These are phyloP conservation scores for Corymbia calophylla DNA, from an alignment of 441 rosid genomes.

Conservation along the genomic window DNA sequence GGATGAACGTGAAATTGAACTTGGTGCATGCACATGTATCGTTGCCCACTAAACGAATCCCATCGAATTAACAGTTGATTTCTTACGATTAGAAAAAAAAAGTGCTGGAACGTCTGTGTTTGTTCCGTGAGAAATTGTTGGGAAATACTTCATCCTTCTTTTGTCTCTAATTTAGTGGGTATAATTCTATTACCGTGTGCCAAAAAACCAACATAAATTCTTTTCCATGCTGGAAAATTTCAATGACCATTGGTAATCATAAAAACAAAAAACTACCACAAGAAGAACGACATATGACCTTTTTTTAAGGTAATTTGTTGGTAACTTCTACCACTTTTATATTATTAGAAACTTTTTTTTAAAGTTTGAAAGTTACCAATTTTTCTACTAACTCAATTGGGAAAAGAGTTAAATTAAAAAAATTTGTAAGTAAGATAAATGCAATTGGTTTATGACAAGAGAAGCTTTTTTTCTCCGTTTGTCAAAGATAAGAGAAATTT, in stretches of 20 bases:
- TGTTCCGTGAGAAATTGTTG: neutral
- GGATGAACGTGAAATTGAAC: neutral
- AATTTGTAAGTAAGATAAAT: fast-evolving
- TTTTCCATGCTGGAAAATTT: neutral
- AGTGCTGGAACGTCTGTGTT: neutral
- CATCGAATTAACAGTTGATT: neutral
- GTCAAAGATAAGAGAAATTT: neutral
- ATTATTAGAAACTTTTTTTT: neutral
- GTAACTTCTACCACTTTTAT: neutral
- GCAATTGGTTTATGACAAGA: neutral
- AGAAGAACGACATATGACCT: neutral
- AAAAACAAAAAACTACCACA: neutral
- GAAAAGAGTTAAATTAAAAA: neutral
- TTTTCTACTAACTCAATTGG: neutral
- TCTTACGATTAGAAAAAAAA: neutral
- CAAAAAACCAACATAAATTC: neutral
- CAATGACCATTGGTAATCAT: neutral
- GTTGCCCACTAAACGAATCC: neutral
- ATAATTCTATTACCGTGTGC: no score
- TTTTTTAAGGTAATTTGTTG: neutral
- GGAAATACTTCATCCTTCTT: neutral
- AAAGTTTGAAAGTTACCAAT: neutral
- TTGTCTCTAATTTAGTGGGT: neutral
- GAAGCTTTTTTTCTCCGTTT: neutral
- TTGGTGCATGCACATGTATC: neutral